Evolutionary conservation across 305 asterid genomes (phyloP).

Genomic region (Andrographis paniculata): DNA sequence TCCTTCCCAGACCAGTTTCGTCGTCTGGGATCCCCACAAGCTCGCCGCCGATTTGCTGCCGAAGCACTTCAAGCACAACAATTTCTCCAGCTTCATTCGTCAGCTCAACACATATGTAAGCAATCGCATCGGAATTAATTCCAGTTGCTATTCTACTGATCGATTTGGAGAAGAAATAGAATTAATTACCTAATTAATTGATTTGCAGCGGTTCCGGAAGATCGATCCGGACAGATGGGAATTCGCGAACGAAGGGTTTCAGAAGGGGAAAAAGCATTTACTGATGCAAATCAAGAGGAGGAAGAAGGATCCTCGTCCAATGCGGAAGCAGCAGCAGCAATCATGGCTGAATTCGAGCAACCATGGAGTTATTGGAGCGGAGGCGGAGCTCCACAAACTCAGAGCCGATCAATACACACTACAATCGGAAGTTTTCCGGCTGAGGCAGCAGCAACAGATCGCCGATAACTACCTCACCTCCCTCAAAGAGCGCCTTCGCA

Average conservation of each 20-base stretch:
- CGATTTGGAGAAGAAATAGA: not conserved
- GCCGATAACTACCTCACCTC: conserved; percentile 23
- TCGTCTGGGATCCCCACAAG: conserved; percentile 68
- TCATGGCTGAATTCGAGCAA: conserved; percentile 23
- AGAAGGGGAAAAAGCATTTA: conserved; percentile 48
- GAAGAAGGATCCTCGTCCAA: conserved; percentile 29
- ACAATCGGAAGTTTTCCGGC: conserved; percentile 30
- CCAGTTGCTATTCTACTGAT: not conserved
- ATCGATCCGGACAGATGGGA: conserved; percentile 66
- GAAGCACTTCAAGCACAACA: conserved; percentile 70
- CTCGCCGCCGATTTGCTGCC: conserved; percentile 64
- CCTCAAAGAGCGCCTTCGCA: conserved; percentile 27
- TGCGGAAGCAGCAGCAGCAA: conserved; percentile 15
- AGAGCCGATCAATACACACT: conserved; percentile 27
- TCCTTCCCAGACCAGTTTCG: conserved; percentile 30
- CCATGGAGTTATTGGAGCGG: conserved; percentile 9
- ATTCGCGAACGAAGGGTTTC: conserved; percentile 50
- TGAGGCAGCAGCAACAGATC: conserved; percentile 48
- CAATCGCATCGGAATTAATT: not conserved
- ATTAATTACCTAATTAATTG: not conserved
- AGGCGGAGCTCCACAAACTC: conserved; percentile 33
- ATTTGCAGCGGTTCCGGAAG: conserved; percentile 51
- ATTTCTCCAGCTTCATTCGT: conserved; percentile 81
- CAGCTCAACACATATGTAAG: conserved; percentile 88
- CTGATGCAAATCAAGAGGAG: conserved; percentile 52